These are phyloP conservation scores for Metarhizium sp. DNA, from an alignment of 2,329 filamentous ascomycete species.

Conservation along the genomic window DNA sequence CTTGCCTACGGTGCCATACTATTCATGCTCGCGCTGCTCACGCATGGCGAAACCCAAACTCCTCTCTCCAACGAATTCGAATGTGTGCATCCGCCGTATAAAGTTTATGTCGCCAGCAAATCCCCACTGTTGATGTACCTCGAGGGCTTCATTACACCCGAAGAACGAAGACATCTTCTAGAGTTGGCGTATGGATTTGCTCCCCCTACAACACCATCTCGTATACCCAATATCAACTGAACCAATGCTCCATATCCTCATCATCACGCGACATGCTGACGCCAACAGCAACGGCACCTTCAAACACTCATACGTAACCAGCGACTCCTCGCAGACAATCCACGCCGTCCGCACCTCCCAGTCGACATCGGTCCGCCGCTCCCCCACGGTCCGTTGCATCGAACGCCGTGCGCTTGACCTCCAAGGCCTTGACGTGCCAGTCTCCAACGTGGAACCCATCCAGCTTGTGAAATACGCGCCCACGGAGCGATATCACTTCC, in stretches of 20 bases:
- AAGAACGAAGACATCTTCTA: no score
- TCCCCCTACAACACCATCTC: no score
- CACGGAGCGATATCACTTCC: constrained; percentile 37
- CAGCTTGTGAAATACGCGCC: constrained; percentile 37
- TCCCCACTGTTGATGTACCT: constrained; percentile 42
- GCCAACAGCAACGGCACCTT: no score
- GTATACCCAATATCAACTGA: no score
- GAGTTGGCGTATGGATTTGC: no score
- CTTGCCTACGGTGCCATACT: no score
- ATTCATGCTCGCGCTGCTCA: no score
- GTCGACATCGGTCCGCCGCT: constrained; percentile 30
- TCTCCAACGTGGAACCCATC: constrained; percentile 33
- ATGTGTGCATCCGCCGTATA: constrained; percentile 26
- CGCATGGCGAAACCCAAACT: no score
- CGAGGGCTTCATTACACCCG: constrained; percentile 24
- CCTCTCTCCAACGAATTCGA: neutral
- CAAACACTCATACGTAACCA: no score
- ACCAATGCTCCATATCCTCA: no score
- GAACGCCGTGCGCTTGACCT: constrained; percentile 36
- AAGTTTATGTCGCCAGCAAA: constrained; percentile 33
- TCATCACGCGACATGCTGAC: no score
- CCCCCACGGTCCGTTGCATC: constrained; percentile 35
- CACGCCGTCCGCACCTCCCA: constrained; percentile 33
- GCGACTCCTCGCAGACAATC: constrained; percentile 15
- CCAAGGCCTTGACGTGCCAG: constrained; percentile 15